These are phyloP conservation scores for Quercus dentata DNA, from an alignment of 306 rosid species.

Conservation along the genomic window DNA sequence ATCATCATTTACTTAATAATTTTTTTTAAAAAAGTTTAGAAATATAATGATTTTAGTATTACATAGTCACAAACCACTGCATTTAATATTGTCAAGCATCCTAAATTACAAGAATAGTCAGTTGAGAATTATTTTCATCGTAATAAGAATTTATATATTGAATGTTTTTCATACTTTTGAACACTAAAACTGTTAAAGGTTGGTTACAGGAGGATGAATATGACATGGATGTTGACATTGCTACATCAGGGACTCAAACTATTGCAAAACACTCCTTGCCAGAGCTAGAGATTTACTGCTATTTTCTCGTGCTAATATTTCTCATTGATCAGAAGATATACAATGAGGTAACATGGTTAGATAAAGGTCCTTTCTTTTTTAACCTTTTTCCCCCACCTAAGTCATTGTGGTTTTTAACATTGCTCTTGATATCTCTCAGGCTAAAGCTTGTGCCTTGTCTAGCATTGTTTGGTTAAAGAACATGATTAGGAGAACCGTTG, in stretches of 20 bases:
- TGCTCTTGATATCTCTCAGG: conserved; percentile 35
- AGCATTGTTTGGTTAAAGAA: conserved; percentile 81
- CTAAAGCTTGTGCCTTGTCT: conserved; percentile 82
- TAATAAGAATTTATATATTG: not conserved
- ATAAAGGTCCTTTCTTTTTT: not conserved
- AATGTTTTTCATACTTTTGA: not conserved
- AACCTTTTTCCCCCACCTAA: no score
- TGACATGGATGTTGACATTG: conserved; percentile 91
- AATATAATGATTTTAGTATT: no score
- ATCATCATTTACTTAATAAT: no score
- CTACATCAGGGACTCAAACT: conserved; percentile 65
- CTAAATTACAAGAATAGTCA: not conserved
- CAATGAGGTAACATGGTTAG: conserved; percentile 52
- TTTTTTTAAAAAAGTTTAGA: no score
- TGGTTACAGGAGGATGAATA: conserved; percentile 68
- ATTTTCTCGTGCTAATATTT: conserved; percentile 74
- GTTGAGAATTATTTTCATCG: not conserved
- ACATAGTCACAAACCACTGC: no score
- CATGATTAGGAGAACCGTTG: conserved; percentile 82
- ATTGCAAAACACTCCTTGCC: conserved; percentile 63
- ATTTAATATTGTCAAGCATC: not conserved
- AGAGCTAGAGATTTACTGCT: conserved; percentile 76
- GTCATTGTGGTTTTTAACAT: not conserved
- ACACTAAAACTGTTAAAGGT: not conserved
- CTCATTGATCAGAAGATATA: conserved; percentile 86